Base-by-base conservation (phyloP, 495 filamentous ascomycete genomes). In the Podospora pseudoanserina region DNA sequence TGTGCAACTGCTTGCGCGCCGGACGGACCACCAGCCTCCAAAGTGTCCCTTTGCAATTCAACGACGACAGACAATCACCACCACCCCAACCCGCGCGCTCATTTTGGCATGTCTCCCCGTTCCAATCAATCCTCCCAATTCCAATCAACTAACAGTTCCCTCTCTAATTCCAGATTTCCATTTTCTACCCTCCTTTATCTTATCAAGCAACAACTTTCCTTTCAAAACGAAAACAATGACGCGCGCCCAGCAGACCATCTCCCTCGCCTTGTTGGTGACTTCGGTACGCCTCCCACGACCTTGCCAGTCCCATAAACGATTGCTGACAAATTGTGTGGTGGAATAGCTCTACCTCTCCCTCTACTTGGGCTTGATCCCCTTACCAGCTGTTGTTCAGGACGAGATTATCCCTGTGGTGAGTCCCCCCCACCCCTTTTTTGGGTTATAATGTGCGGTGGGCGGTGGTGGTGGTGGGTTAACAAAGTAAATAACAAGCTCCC, bases 161-260 rank as follows among this genome's bases (percentile, higher is more conserved):
- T 23, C 30, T 32, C 0, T 32, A 32, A 32, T 32, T 32, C 4
- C 7, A 32, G 30, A 32, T 32, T 32, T 7, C 4, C 30, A 5
- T 32, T 32, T 32, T 32, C 30, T 32, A 32, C 30, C 30, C 30
- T 32, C 30, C 3, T 32, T 32, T 5, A 32, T 32, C 7, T 7
- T 32, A 23, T 23, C 23, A 23, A 23, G 23, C 23, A 23, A 23
- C 23, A 23, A 49, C 39, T 49, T 49, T 49, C 39, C 39, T 49
- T 49, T 32, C 30, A 11, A 49, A 16, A 49, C 39, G 16, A 19
- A 26, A 34, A 74, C 67, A 44, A 99, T 97, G 95, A 97, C 95
- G 70, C 92, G 92, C 79, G 95, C 95, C 26, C 91, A 94, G 76
- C 94, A 99, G 79, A 93, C 91, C 70, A 87, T 97, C 76, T 96